A percentile compares a stretch with the other conserved stretches of the same genome.
Conservation (phyloP, 2,329 filamentous ascomycete genomes). For the Cladosporium sp. region DNA sequence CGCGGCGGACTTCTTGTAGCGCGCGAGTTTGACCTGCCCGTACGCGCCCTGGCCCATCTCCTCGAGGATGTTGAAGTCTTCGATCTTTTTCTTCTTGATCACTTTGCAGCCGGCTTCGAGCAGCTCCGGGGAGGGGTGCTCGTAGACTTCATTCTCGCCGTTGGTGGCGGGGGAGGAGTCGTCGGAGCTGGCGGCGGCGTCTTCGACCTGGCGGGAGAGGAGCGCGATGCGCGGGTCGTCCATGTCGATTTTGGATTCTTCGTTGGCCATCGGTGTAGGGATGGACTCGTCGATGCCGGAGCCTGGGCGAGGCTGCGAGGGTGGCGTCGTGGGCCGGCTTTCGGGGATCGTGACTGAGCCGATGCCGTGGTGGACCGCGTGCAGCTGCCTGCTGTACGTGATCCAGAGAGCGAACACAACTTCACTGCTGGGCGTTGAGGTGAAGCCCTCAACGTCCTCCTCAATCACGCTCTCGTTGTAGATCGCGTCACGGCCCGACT, state of each 20-base stretch:
- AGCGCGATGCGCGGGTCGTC: constrained; percentile 39
- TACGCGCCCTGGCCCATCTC: constrained; percentile 99
- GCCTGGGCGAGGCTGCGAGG: constrained; percentile 56
- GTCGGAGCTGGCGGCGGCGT: constrained; percentile 18
- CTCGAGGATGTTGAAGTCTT: constrained; percentile 86
- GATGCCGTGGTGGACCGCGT: constrained; percentile 60
- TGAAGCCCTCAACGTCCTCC: constrained; percentile 50
- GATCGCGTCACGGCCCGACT: constrained; percentile 65
- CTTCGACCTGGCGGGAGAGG: constrained; percentile 44
- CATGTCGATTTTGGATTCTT: constrained; percentile 24
- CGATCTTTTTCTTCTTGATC: constrained; percentile 69
- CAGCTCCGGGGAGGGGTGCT: constrained; percentile 32
- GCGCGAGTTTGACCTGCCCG: constrained; percentile 90
- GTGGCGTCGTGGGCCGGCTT: constrained; percentile 62
- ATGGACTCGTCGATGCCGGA: constrained; percentile 15
- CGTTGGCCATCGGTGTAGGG: constrained; percentile 29
- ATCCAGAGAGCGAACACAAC: constrained; percentile 95
- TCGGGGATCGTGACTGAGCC: constrained; percentile 58
- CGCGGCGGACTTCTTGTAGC: constrained; percentile 65
- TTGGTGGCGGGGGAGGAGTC: constrained; percentile 5
- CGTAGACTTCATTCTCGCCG: constrained; percentile 30
- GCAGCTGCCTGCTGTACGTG: constrained; percentile 88
- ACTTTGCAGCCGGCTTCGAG: constrained; percentile 25
- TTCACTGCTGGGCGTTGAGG: constrained; percentile 56
- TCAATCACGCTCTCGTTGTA: constrained; percentile 59